These are phyloP conservation scores for Andrographis paniculata DNA, from an alignment of 305 asterid species.

Conservation along the genomic window DNA sequence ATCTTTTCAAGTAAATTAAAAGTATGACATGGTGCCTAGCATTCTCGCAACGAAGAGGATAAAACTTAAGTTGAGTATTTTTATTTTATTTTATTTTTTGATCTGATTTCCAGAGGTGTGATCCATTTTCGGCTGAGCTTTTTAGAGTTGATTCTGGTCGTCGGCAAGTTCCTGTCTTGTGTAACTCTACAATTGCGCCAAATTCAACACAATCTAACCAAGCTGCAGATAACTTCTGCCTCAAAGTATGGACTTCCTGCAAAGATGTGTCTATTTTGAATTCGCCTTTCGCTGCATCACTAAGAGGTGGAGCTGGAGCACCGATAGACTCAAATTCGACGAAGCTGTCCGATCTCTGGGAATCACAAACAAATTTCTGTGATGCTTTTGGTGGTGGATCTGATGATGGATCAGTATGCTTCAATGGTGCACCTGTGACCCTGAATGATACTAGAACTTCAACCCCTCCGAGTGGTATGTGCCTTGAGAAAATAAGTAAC, in stretches of 20 bases:
- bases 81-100: constrained; percentile 1
- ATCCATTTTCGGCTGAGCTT: constrained; percentile 72
- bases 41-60: constrained; percentile 2
- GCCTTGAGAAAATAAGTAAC: constrained; percentile 80
- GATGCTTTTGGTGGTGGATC: constrained; percentile 61
- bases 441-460: constrained; percentile 31
- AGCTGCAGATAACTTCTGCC: constrained; percentile 45
- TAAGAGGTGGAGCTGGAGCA: constrained; percentile 36
- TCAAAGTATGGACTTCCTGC: constrained; percentile 71
- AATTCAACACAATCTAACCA: constrained; percentile 43
- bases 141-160: constrained; percentile 35
- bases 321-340: constrained; percentile 25
- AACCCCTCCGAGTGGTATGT: constrained; percentile 58
- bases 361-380: constrained; percentile 63
- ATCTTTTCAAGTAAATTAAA: no score
- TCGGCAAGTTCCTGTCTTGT: constrained; percentile 55
- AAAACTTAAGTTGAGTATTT: not conserved
- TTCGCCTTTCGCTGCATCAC: constrained; percentile 57
- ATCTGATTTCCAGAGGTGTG: constrained; percentile 59
- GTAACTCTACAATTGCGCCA: constrained; percentile 56
- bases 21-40: no score
- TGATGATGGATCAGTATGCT: constrained; percentile 44
- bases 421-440: constrained; percentile 45
- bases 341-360: constrained; percentile 55
- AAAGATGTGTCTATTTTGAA: constrained; percentile 46